Percentiles rank a stretch among this genome's conserved stretches.
phyloP scores from a whole-genome alignment of 2,329 filamentous ascomycete genomes.

The Fonsecaea monophora region DNA sequence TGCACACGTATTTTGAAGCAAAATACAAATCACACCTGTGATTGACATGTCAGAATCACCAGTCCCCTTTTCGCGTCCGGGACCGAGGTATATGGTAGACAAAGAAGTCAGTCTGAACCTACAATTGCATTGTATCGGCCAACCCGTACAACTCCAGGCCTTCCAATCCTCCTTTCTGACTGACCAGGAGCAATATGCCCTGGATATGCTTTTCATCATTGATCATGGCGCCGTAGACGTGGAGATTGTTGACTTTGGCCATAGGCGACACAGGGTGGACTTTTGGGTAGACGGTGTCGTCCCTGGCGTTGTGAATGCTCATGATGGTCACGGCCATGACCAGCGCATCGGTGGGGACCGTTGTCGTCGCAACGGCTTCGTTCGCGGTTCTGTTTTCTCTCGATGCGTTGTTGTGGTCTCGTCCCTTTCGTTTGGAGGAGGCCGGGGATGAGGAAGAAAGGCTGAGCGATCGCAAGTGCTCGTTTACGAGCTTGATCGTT shows the following conservation, averaged over 20 bases:
- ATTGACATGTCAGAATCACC: background rate
- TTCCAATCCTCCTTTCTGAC: slow-evolving; percentile 30
- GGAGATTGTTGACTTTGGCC: slow-evolving; percentile 26
- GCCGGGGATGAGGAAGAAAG: background rate
- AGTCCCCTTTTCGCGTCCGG: background rate
- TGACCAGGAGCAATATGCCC: slow-evolving; percentile 29
- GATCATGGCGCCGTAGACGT: slow-evolving; percentile 34
- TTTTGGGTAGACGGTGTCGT: slow-evolving; percentile 20
- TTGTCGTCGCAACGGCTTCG: too few species aligned
- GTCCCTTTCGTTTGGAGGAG: background rate
- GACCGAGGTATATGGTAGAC: background rate
- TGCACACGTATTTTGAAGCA: slow-evolving; percentile 25
- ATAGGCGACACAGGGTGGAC: slow-evolving; percentile 29
- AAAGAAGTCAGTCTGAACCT: slow-evolving; percentile 1
- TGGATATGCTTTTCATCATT: slow-evolving; percentile 32
- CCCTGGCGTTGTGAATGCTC: slow-evolving; percentile 25
- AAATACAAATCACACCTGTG: slow-evolving; percentile 35
- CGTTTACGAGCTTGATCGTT: slow-evolving; percentile 33
- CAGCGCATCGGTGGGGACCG: slow-evolving; percentile 26
- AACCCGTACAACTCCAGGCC: slow-evolving; percentile 29
- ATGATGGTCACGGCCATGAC: slow-evolving; percentile 33
- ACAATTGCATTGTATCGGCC: slow-evolving; percentile 36
- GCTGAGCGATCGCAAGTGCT: slow-evolving; percentile 23
- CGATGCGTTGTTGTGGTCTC: background rate
- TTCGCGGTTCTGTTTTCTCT: background rate